Conservation (phyloP, 768 basidiomycete species). For the Suillus weaverae region DNA sequence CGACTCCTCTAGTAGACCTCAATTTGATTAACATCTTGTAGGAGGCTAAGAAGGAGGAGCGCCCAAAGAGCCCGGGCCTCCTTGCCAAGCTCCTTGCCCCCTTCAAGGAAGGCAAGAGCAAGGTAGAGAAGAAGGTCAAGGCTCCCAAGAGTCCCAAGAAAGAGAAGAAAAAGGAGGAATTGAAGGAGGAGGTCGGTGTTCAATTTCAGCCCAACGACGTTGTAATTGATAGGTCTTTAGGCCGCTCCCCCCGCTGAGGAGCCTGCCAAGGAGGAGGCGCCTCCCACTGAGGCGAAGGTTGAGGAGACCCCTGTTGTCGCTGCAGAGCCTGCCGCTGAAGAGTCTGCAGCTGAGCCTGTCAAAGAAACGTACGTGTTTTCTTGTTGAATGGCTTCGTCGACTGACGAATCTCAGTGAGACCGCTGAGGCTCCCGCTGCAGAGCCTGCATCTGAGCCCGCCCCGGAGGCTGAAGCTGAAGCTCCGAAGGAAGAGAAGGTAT, state of each 20-base stretch:
- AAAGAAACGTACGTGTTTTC: slow-evolving; percentile 65
- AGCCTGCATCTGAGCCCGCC: slow-evolving; percentile 28
- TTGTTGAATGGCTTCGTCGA: slow-evolving; percentile 5
- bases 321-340: slow-evolving; percentile 28
- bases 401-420: slow-evolving; percentile 40
- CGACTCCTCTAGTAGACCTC: slow-evolving; percentile 16
- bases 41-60: slow-evolving; percentile 70
- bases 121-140: slow-evolving; percentile 57
- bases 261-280: slow-evolving; percentile 36
- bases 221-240: slow-evolving; percentile 17
- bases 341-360: slow-evolving; percentile 50
- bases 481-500: slow-evolving; percentile 64
- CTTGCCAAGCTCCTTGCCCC: slow-evolving; percentile 78
- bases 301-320: slow-evolving; percentile 45
- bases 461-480: slow-evolving; percentile 35
- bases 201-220: slow-evolving; percentile 1
- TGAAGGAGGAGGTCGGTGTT: slow-evolving; percentile 44
- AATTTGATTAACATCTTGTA: slow-evolving; percentile 30
- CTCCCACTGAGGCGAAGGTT: slow-evolving; percentile 32
- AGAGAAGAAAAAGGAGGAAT: slow-evolving; percentile 78
- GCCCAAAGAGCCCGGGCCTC: slow-evolving; percentile 77
- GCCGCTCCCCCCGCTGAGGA: slow-evolving; percentile 34
- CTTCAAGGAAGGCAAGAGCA: slow-evolving; percentile 59
- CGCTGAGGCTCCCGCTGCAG: slow-evolving; percentile 25
- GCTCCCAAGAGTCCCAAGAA: slow-evolving; percentile 78